These are phyloP conservation scores for Fusarium sp. DNA, from an alignment of 2,329 filamentous ascomycete species.

Conservation along the genomic window DNA sequence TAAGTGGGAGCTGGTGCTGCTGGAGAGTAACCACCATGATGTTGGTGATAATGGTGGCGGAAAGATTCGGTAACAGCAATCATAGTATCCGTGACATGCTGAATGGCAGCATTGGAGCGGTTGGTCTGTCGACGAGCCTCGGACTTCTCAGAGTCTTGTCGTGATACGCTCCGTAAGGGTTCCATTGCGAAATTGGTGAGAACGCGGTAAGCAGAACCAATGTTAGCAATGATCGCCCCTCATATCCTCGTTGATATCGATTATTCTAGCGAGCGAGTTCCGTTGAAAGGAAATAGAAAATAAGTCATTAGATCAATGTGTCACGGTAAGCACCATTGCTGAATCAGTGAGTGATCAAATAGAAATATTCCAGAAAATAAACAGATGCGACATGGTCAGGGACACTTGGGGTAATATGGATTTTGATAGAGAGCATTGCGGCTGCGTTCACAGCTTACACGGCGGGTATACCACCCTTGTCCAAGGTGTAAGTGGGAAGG, in stretches of 20 bases:
- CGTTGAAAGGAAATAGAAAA: not conserved
- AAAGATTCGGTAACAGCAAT: slow-evolving; percentile 46
- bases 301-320: not conserved
- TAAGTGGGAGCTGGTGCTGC: slow-evolving; percentile 39
- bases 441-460: slow-evolving; percentile 27
- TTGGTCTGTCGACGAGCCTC: slow-evolving; percentile 33
- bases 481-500: slow-evolving; percentile 8
- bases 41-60: slow-evolving; percentile 40
- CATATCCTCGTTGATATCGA: slow-evolving; percentile 16
- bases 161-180: slow-evolving; percentile 28
- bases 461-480: slow-evolving; percentile 12
- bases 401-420: slow-evolving; percentile 16
- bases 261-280: not conserved
- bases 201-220: slow-evolving; percentile 24
- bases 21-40: slow-evolving; percentile 31
- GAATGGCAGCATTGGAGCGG: slow-evolving; percentile 31
- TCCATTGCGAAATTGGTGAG: slow-evolving; percentile 38
- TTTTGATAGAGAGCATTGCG: slow-evolving; percentile 6
- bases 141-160: slow-evolving; percentile 41
- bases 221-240: slow-evolving; percentile 21
- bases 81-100: slow-evolving; percentile 42
- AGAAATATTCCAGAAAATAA: slow-evolving; percentile 1
- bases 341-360: slow-evolving; percentile 16
- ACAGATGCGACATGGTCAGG: slow-evolving; percentile 5
- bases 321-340: slow-evolving; percentile 9